These are phyloP conservation scores for button mushroom (Agaricus bisporus) DNA, from an alignment of 768 basidiomycete species.

Conservation along the genomic window DNA sequence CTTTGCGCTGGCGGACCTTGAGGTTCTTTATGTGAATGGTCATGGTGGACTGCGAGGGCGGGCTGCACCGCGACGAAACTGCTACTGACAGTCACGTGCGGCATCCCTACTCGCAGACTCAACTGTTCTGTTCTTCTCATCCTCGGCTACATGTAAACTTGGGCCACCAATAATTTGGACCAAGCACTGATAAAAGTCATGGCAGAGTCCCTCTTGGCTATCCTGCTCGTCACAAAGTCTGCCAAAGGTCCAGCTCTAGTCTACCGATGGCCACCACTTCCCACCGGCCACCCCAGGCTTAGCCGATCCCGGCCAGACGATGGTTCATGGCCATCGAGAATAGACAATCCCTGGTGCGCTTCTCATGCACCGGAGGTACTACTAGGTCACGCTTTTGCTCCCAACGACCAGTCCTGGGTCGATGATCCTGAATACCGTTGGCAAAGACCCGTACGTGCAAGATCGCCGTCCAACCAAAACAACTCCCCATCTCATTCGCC, in stretches of 20 bases:
- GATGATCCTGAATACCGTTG: conserved; percentile 53
- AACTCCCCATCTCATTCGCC: conserved; percentile 33
- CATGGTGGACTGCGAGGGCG: too few relatives aligned
- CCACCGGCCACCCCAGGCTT: conserved; percentile 58
- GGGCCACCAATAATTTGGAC: too few relatives aligned
- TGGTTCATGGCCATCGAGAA: conserved; percentile 37
- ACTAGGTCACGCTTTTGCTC: conserved; percentile 25
- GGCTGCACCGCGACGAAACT: too few relatives aligned
- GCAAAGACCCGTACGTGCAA: conserved; percentile 51
- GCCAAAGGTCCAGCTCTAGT: conserved; percentile 75
- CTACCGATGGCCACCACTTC: conserved; percentile 81
- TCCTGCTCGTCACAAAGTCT: conserved; percentile 81
- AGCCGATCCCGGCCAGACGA: conserved; percentile 58
- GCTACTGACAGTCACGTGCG: too few relatives aligned
- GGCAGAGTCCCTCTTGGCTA: conserved; percentile 75
- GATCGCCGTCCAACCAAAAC: conserved; percentile 47
- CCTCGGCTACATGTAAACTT: too few relatives aligned
- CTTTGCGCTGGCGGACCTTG: too few relatives aligned
- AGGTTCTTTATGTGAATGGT: too few relatives aligned
- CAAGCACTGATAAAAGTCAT: conserved; percentile 25
- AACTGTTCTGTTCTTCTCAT: too few relatives aligned
- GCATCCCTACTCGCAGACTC: too few relatives aligned
- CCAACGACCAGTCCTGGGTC: conserved; percentile 17
- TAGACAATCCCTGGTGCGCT: conserved; percentile 73
- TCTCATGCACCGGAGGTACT: conserved; percentile 28